Base-by-base conservation (phyloP, 1,284 basidiomycete species). In the Leccinum discolor region DNA sequence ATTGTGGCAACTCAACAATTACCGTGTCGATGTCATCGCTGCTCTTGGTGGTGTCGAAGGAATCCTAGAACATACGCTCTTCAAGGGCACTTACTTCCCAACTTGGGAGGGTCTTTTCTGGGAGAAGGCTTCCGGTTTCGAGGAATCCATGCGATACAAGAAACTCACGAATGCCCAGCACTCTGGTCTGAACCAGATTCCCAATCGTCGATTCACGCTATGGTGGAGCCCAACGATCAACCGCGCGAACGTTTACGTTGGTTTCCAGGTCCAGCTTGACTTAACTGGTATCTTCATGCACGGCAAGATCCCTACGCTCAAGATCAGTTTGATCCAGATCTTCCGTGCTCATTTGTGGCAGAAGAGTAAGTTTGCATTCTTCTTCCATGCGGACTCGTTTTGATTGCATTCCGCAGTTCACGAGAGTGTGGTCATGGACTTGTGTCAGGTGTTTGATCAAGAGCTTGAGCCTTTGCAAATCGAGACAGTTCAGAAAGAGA, bases 261-360 rank as follows among this genome's bases (percentile, higher is more conserved):
- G 97, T 88, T 99, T 99, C 92, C 98, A 99, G 80, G 98, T 99
- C 21, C 98, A 99, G 76, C 87, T 99, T 61, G 97, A 99, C 84
- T 80, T 99, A 70, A 99, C 97, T 26, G 97, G 95, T 77, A 94
- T 94, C 66, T 94, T 94, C 83, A 94, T 94, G 91, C 95, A 98
- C 80, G 96, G 96, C 74, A 99, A 99, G 84, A 96, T 99, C 72
- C 97, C 98, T 5, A 99, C 97, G 5, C 82, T 97, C 71, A 97
- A 98, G 84, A 98, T 98, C 80, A 96, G 93, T 80, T 89, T 97
- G 81, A 99, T 99, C 74, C 97, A 99, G 77, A 98, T 99, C 74
- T 99, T 99, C 94, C 94, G 97, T 82, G 98, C 98, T 63, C 98
- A 99, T 80, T 88, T 99, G 84, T 99, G 98, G 98, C 97, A 99